phyloP scores from a whole-genome alignment of 73 alveolate genomes.

The Paramecium sexaurelia region DNA sequence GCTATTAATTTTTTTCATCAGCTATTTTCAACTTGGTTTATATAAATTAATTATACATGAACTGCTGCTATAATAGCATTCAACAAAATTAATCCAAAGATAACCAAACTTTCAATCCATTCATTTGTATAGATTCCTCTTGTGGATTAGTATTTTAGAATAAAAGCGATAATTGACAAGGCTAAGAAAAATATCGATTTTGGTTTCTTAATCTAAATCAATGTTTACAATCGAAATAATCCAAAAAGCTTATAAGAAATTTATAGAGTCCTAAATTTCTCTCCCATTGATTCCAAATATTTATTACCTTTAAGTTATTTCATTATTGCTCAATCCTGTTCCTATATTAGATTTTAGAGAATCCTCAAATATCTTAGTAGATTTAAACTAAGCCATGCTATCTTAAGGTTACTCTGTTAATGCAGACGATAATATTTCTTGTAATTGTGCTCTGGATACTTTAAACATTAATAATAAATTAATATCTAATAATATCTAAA shows the following conservation, averaged over 20 bases:
- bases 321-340: constrained; percentile 57
- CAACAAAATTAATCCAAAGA: constrained; percentile 73
- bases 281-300: constrained; percentile 29
- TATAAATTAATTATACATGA: neutral
- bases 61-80: constrained; percentile 73
- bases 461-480: neutral
- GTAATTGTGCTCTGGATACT: neutral
- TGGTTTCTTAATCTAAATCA: constrained; percentile 49
- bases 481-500: too few relatives aligned
- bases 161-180: constrained; percentile 75
- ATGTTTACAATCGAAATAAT: neutral
- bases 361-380: neutral
- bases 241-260: neutral
- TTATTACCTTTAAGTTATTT: neutral
- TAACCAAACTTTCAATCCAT: constrained; percentile 82
- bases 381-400: neutral
- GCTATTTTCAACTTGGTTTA: constrained; percentile 64
- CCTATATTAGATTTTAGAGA: constrained; percentile 13
- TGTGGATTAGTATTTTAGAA: constrained; percentile 46
- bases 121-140: constrained; percentile 55
- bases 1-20: constrained; percentile 45
- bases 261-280: neutral
- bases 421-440: neutral
- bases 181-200: constrained; percentile 73
- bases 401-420: neutral